Evolutionary conservation across 768 basidiomycete species (phyloP), one percentile per base, ranked within the genome.

Genomic region (Suillus weaverae): DNA sequence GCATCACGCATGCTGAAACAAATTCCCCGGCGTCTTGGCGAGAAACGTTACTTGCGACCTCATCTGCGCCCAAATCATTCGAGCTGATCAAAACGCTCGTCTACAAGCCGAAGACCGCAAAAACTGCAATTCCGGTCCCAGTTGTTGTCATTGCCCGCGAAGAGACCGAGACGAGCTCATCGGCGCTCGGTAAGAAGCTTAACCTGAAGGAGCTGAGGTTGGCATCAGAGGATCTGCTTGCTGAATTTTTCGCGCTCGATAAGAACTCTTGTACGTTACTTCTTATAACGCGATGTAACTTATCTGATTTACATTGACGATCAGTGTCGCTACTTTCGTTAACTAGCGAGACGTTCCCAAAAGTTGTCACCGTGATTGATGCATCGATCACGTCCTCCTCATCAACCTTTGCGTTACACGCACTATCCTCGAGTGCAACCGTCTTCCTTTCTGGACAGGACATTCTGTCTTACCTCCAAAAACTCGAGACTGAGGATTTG

Each of bases 61-160:
- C 83, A 44, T 78, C 83, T 14, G 79, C 83, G 30, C 88, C 89
- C 1, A 79, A 78, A 55, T 80, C 81, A 18, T 92, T 89, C 72
- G 86, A 91, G 74, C 83, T 93, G 70, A 84, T 91, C 74, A 95
- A 95, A 77, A 92, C 91, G 56, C 89, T 96, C 69, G 89, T 97
- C 63, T 97, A 94, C 89, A 98, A 98, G 75, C 95, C 95, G 38
- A 96, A 96, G 78, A 94, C 95, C 3, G 90, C 95, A n/a, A 97
- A 97, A 76, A 85, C 86, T 0, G 92, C 91, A 8, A 86, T 84
- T 36, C 88, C 94, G 2, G 84, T 94, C 61, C 95, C 95, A 9
- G 88, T 98, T 64, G 84, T 98, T 68, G 89, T 96, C 65, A 85
- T 98, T 75, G 92, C 93, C 11, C 83, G 87, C 71, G 94, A 97